Base-by-base conservation (phyloP, 805 yeast species). In the Millerago galiae region DNA sequence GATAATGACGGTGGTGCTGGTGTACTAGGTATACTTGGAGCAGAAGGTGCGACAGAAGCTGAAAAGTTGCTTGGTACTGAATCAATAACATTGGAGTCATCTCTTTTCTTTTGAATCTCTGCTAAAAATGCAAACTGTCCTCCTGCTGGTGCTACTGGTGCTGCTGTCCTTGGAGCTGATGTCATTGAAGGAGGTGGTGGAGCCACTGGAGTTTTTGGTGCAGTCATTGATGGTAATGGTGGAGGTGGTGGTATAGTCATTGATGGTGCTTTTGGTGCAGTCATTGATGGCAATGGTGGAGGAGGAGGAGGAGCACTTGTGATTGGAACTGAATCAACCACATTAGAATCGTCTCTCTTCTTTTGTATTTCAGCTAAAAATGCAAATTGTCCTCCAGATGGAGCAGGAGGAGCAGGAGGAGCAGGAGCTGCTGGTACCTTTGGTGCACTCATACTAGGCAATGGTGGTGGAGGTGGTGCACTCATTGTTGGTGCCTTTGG, bases 331-430 rank as follows among this genome's bases (percentile, higher is more conserved):
- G 61, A 55, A 41, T 70, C 77, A n/a, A 77, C 66, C 12, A 75
- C 80, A 54, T 65, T 55, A 1, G 70, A 45, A 16, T 78, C 79
- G 47, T 72, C 68, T 56, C 83, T 65, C 54, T 72, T 75, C 32
- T 72, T 68, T 46, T 77, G 75, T 38, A 79, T 78, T 45, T 77
- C 75, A 1, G 78, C 78, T 38, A 78, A 64, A 51, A 79, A 78
- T 7, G 85, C 83, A 18, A 77, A 55, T 0, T 66, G 71, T 1
- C 76, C 77, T 27, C 61, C 63, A 0, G 67, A 70, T 1, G 75
- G 76, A 27, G 61, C 63, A 24, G 63, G 51, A 18, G 61, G 47
- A 2, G 43, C 33, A 16, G 58, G 32, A 6, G 32, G 32, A 3
- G 15, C 9, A 8, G 17, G 15, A n/a, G 32, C 16, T 10, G 28